Evolutionary conservation across 164 flowering plant genomes (phyloP).

Genomic region (Magnolia kwangsiensis): DNA sequence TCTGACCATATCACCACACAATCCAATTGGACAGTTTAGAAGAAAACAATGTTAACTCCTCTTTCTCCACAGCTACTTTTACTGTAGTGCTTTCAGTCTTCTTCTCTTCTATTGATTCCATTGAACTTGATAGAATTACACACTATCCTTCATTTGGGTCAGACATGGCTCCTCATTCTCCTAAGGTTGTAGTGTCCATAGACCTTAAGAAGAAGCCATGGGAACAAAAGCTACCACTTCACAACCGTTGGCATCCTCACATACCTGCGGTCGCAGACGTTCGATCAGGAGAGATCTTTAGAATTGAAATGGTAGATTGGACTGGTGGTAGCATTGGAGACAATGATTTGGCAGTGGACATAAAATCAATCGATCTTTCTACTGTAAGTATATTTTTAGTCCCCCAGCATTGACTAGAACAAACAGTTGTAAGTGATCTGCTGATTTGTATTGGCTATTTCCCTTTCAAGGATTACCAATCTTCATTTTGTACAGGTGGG

Average conservation of each 20-base stretch:
- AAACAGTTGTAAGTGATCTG: not conserved
- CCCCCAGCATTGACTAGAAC: not conserved
- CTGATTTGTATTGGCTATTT: not conserved
- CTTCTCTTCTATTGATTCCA: not conserved
- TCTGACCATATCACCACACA: too few relatives aligned
- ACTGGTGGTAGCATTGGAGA: slow-evolving; percentile 66
- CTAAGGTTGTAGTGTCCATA: slow-evolving; percentile 54
- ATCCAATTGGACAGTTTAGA: too few relatives aligned
- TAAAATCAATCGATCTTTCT: slow-evolving; percentile 62
- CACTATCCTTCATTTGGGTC: not conserved
- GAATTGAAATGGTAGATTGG: slow-evolving; percentile 86
- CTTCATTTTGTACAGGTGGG: too few relatives aligned
- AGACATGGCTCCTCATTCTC: slow-evolving; percentile 74
- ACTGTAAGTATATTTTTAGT: slow-evolving; percentile 44
- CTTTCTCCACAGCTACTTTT: slow-evolving; percentile 10
- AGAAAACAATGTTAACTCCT: not conserved
- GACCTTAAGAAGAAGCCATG: slow-evolving; percentile 75
- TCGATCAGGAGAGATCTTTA: slow-evolving; percentile 48
- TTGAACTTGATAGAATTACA: not conserved
- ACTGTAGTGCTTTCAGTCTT: not conserved
- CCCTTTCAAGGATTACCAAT: not conserved
- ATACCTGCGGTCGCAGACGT: slow-evolving; percentile 73
- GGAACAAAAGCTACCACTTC: slow-evolving; percentile 71
- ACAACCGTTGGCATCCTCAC: slow-evolving; percentile 93
- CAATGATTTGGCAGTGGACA: slow-evolving; percentile 54